Evolutionary conservation across 345 rosid species (phyloP), one percentile per base, ranked within the genome.

Genomic region (Eucalyptus curtisii): DNA sequence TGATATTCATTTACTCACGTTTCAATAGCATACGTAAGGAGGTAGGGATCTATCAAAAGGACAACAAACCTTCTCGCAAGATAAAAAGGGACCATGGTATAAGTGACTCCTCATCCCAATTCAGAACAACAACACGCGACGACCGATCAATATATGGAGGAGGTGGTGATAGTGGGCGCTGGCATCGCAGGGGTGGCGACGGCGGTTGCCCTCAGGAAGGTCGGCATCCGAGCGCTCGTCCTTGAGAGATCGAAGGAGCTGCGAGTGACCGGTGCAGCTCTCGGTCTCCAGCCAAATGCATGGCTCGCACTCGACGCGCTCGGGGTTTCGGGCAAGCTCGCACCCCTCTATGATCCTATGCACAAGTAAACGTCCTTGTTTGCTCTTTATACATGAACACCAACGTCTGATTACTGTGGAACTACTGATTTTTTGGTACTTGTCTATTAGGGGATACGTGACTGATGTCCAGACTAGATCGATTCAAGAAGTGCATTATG

Each of bases 271-370:
- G 94, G 94, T 2, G 84, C 92, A 2, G 93, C 91, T 22, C 27
- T 94, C 8, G 87, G 42, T 14, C 91, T 93, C 19, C 52, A 42
- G n/a, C 90, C 94, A 7, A 92, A 92, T 59, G 93, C 90, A 5
- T 92, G 94, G 94, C 89, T 88, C 10, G 93, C 93, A 8, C 93
- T 94, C 27, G 93, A 94, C 42, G 91, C 90, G 14, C 92, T 94
- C 47, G 92, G 92, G 8, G 90, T 92, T 66, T 88, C 91, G n/a
- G 91, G 90, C 86, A 92, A 91, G 88, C 94, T 94, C 71, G 79
- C 52, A 45, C 27, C 92, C 64, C 37, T 90, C 20, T 92, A 91
- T 37, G 84, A 45, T 20, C 87, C 93, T 14, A 6, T n/a, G 6
- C 57, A 20, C 37, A 64, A n/a, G 91, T 89, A 49, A 24, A 27